Conservation (phyloP, 2,329 filamentous ascomycete genomes). For the Orbilia brochopaga region DNA sequence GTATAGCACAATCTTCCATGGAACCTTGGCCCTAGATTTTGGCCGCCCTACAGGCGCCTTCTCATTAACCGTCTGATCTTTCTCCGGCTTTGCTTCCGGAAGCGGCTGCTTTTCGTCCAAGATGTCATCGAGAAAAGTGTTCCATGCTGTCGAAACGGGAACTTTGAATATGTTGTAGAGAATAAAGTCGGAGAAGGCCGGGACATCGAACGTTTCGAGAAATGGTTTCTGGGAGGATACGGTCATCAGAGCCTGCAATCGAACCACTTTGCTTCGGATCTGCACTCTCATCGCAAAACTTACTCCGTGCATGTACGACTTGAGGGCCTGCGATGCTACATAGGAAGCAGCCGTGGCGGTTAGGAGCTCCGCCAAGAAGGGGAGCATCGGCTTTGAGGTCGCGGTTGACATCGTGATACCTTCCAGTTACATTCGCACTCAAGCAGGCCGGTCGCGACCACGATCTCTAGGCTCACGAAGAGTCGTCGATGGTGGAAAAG, state of each 20-base stretch:
- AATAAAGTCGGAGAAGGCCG: constrained; percentile 38
- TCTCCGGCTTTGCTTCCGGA: constrained; percentile 11
- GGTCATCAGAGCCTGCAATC: not conserved
- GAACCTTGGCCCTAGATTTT: constrained; percentile 3
- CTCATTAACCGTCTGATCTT: constrained; percentile 10
- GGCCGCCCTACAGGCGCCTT: not conserved
- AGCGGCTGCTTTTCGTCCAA: constrained; percentile 33
- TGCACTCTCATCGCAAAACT: not conserved
- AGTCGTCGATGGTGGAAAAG: not conserved
- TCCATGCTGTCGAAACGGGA: constrained; percentile 41
- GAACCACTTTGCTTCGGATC: not conserved
- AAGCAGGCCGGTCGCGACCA: not conserved
- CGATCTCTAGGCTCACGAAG: not conserved
- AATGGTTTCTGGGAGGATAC: constrained; percentile 33
- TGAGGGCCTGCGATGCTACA: constrained; percentile 43
- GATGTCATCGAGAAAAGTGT: constrained; percentile 36
- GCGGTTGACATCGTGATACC: constrained; percentile 23
- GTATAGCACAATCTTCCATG: constrained; percentile 35
- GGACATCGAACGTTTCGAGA: constrained; percentile 37
- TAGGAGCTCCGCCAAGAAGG: constrained; percentile 44
- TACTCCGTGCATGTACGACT: constrained; percentile 31
- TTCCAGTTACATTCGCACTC: not conserved
- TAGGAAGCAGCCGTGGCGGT: constrained; percentile 37
- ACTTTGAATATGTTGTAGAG: constrained; percentile 43
- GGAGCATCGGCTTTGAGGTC: constrained; percentile 34